Evolutionary conservation across 2,329 filamentous ascomycete genomes (phyloP), one percentile per base, ranked within the genome.

Genomic region (Trichoderma oligosporum): DNA sequence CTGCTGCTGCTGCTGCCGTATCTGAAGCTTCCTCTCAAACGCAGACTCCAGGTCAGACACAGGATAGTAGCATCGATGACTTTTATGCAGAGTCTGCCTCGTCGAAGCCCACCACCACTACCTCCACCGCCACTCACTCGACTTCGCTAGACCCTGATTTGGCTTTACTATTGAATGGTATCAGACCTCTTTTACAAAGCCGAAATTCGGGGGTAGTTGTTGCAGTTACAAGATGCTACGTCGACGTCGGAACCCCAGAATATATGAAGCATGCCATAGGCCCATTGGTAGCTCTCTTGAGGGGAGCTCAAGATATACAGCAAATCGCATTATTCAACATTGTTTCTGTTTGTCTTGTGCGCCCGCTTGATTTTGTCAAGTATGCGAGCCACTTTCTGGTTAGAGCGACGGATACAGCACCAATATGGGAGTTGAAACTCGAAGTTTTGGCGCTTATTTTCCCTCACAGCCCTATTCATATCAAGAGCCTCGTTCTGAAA

Each of bases 241-340:
- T 90, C 33, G 89, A 93, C 65, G 80, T 99, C 7, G 92, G 91
- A 12, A 93, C 90, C 0, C 74, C 84, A 0, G 84, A 89, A 39
- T 89, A 96, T 68, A 80, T 95, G 25, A 81, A 84, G 62, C 76
- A 81, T 20, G 86, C 91, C 6, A 83, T 96, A 57, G 92, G 93
- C 0, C 93, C 94, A 1, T 76, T 99, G 24, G 81, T 97, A 18
- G 91, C 93, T 14, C 82, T 99, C 29, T 78, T 99, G 57, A 85
- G 94, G 57, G 87, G 89, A 11, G 85, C 91, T 0, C 84, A 89
- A 59, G 93, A 97, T 68, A 91, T 96, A 51, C 88, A 96, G 68
- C 87, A 95, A 67, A 82, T 96, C 36, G 92, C 91, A 1, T 81
- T 99, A 16, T 93, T 93, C 77, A 97, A 97, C 69, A 92, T 97